These are phyloP conservation scores for Collybia nuda DNA, from an alignment of 768 basidiomycete genomes.

Conservation along the genomic window DNA sequence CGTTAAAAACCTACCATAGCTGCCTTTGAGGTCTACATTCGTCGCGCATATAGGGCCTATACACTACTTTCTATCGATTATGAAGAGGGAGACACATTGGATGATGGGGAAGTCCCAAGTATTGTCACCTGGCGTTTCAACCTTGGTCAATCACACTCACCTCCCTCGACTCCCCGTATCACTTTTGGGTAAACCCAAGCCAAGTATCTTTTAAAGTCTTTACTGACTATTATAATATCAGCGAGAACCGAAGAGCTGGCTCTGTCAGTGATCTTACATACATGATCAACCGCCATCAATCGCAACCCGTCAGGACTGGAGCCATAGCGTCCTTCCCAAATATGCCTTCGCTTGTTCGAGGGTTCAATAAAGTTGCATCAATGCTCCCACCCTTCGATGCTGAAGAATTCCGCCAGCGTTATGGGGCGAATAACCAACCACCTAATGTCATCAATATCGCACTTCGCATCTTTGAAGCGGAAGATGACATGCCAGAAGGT, in stretches of 20 bases:
- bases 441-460: conserved; percentile 96
- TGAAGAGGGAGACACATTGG: conserved; percentile 85
- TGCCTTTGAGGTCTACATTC: conserved; percentile 93
- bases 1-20: conserved; percentile 41
- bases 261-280: conserved; percentile 97
- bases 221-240: conserved; percentile 20
- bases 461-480: conserved; percentile 81
- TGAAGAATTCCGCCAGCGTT: conserved; percentile 70
- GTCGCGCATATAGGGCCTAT: conserved; percentile 95
- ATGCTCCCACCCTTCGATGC: conserved; percentile 75
- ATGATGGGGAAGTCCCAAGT: conserved; percentile 79
- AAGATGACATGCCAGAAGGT: conserved; percentile 74
- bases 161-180: conserved; percentile 79
- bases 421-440: conserved; percentile 70
- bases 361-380: conserved; percentile 72
- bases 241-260: conserved; percentile 74
- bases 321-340: conserved; percentile 90
- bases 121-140: conserved; percentile 96
- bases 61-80: conserved; percentile 89
- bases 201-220: neutral
- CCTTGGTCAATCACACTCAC: conserved; percentile 83
- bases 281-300: conserved; percentile 82
- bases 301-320: conserved; percentile 88
- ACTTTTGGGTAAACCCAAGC: conserved; percentile 39
- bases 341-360: conserved; percentile 61